These are phyloP conservation scores for Fusarium ramigenum DNA, from an alignment of 2,329 filamentous ascomycete species.

Conservation along the genomic window DNA sequence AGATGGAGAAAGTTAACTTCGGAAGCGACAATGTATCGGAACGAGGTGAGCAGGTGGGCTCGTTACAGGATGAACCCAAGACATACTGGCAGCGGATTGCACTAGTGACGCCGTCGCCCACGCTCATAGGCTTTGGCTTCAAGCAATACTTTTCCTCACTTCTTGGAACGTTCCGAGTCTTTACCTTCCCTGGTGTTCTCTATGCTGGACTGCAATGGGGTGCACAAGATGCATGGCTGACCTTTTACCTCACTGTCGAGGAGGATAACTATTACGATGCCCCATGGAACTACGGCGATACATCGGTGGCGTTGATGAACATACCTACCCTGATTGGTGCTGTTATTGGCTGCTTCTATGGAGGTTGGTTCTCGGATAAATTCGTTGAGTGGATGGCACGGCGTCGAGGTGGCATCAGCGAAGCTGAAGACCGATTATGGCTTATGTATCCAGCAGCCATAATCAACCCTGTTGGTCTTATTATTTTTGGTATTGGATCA, in stretches of 20 bases:
- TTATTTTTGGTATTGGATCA: neutral
- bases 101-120: neutral
- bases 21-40: neutral
- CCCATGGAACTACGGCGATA: neutral
- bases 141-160: neutral
- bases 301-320: neutral
- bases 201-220: neutral
- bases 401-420: neutral
- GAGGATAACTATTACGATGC: neutral
- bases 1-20: neutral
- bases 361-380: neutral
- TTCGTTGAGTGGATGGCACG: neutral
- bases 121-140: neutral
- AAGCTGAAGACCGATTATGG: neutral
- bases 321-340: neutral
- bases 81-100: neutral
- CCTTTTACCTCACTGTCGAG: neutral
- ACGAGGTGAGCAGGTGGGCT: neutral
- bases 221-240: neutral
- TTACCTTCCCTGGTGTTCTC: neutral
- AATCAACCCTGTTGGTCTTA: neutral
- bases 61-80: neutral
- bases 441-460: neutral
- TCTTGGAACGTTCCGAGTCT: neutral
- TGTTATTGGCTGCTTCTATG: neutral